Percentiles rank a stretch among this genome's conserved stretches.
These are phyloP conservation scores for Rugosomyces carneus DNA, from an alignment of 1,284 basidiomycete species.

Conservation along the genomic window DNA sequence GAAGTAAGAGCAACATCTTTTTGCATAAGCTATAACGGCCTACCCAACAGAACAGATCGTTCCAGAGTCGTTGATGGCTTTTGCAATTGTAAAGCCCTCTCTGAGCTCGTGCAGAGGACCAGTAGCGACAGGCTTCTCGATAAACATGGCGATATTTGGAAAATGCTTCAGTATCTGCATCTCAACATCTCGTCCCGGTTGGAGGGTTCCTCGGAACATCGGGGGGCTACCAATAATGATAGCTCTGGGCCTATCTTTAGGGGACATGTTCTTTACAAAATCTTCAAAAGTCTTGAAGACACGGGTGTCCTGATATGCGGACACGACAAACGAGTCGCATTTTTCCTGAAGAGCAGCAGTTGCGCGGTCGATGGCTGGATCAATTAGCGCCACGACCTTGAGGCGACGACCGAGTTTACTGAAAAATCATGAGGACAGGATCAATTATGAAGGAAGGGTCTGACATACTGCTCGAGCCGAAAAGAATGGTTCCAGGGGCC, in stretches of 20 bases:
- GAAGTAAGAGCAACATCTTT: background rate
- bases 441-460: background rate
- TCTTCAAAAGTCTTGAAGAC: slow-evolving; percentile 88
- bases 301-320: slow-evolving; percentile 89
- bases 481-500: slow-evolving; percentile 95
- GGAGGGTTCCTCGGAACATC: slow-evolving; percentile 82
- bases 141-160: slow-evolving; percentile 86
- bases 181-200: slow-evolving; percentile 84
- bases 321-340: slow-evolving; percentile 89
- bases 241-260: slow-evolving; percentile 58
- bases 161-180: slow-evolving; percentile 85
- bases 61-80: slow-evolving; percentile 59
- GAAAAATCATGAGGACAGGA: slow-evolving; percentile 16
- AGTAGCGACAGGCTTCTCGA: slow-evolving; percentile 93
- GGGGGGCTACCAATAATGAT: slow-evolving; percentile 92
- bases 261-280: slow-evolving; percentile 68
- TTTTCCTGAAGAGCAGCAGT: slow-evolving; percentile 82
- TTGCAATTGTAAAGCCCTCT: slow-evolving; percentile 62
- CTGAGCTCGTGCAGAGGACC: slow-evolving; percentile 68
- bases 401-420: slow-evolving; percentile 96
- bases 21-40: slow-evolving; percentile 15
- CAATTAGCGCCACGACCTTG: slow-evolving; percentile 92
- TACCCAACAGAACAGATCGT: slow-evolving; percentile 90
- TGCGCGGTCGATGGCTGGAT: slow-evolving; percentile 84
- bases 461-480: slow-evolving; percentile 81